These are phyloP conservation scores for Ceratobasidium sp. DNA, from an alignment of 1,284 basidiomycete species.

Conservation along the genomic window DNA sequence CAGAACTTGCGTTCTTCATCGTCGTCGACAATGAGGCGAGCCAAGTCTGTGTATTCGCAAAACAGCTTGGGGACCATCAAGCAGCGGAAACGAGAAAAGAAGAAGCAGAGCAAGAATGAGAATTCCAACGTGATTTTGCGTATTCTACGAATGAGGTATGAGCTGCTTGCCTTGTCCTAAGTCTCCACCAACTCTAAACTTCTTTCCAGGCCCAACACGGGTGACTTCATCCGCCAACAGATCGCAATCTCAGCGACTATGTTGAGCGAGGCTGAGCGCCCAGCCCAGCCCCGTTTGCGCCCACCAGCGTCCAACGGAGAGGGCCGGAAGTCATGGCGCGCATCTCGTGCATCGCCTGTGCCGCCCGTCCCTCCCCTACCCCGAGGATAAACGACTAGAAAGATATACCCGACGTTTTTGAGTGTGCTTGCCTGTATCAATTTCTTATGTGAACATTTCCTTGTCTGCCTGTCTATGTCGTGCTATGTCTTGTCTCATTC, in stretches of 20 bases:
- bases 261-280: constrained; percentile 28
- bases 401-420: constrained; percentile 24
- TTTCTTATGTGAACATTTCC: constrained; percentile 18
- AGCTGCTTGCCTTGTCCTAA: constrained; percentile 37
- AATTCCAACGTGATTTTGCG: constrained; percentile 90
- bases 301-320: constrained; percentile 35
- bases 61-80: constrained; percentile 96
- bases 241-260: constrained; percentile 35
- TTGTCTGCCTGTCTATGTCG: constrained; percentile 5
- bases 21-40: constrained; percentile 82
- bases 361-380: constrained; percentile 44
- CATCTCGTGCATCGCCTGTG: constrained; percentile 40
- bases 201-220: constrained; percentile 17
- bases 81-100: constrained; percentile 93
- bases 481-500: constrained; percentile 12
- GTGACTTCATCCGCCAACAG: constrained; percentile 43
- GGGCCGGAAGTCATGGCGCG: constrained; percentile 35
- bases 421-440: constrained; percentile 1
- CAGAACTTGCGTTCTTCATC: constrained; percentile 73
- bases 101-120: constrained; percentile 75
- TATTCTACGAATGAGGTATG: constrained; percentile 92
- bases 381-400: constrained; percentile 15
- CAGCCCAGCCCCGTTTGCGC: constrained; percentile 26
- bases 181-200: background rate
- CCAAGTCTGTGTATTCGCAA: constrained; percentile 91